Base-by-base conservation (phyloP, 345 rosid species). In the Euphorbia lathyris region DNA sequence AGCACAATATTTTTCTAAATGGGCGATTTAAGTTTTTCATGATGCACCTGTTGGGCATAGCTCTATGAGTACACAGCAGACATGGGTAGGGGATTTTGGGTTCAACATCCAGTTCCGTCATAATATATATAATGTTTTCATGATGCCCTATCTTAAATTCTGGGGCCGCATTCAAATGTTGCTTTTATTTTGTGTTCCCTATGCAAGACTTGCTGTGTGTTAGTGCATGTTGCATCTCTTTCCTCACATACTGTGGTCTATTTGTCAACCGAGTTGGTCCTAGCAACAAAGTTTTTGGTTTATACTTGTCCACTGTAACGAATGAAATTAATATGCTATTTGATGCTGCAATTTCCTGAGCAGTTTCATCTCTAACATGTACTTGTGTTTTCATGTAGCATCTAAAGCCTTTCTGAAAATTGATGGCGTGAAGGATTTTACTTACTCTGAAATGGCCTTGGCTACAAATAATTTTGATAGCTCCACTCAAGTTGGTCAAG, bases 401-500 rank as follows among this genome's bases (percentile, higher is more conserved):
- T 80, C 88, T 17, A 88, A 76, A 79, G 77, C 83, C 74, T 78
- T 88, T 43, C 40, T 86, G 34, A 90, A 80, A 75, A 86, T 92
- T 50, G 97, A 87, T 32, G 97, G 99, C 16, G 87, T 90, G 61
- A 91, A 84, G 80, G 83, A 82, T 77, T 83, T 95, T 74, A 82
- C 90, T 55, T 90, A 83, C 70, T 84, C 77, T 19, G 97, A 92
- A 64, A 72, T 92, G 74, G 85, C 94, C 59, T 27, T 75, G 17
- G 99, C 89, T 48, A 88, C 99, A 1, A 78, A 84, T 71, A 79
- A 77, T 79, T 95, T 95, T 52, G 65, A 69, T 73, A 77, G 66
- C 80, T 86, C 92, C 19, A 50, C 82, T 72, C 91, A 87, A 79
- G 87, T 90, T 67, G 99, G 99, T 68, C 91, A 85, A 84, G 99